Base-by-base conservation (phyloP, 2,329 filamentous ascomycete species). In the Macrophomina tecta region DNA sequence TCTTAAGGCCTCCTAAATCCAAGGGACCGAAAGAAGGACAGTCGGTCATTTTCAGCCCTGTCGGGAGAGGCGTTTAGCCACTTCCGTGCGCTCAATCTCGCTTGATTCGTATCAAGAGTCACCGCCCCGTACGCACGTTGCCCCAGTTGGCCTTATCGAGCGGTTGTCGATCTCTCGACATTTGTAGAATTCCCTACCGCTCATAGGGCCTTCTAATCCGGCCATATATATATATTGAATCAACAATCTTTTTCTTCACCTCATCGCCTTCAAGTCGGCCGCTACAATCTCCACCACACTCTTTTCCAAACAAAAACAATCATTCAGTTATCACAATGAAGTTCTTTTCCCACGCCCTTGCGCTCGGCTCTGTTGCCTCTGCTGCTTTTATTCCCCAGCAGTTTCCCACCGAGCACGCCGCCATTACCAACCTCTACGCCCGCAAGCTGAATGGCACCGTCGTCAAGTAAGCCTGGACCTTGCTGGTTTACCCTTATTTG, bases 261-360 rank as follows among this genome's bases (percentile, higher is more conserved):
- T 23, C 53, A 30, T 42, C 53, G 14, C 18, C 28, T 18, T 16
- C 56, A 23, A 48, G 40, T 42, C 55, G 34, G 8, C 23, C 40
- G 14, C 23, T 34, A n/a, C 55, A 40, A 32, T n/a, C 4, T n/a
- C 23, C 45, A 3, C 40, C 40, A 48, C 56, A 61, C 4, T 61
- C 56, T 18, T 36, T 46, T 36, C 40, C 16, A 30, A 58, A 30
- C 2, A n/a, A 58, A 58, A 28, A 11, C 53, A 3, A 11, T 0
- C 28, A 71, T 70, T 71, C 68, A 69, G 73, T 74, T 73, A 73
- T 76, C 77, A 80, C 76, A 66, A 80, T 80, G 78, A 74, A 73
- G 69, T 78, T 75, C 73, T 74, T 73, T 67, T 69, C 73, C 68
- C 65, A 75, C 67, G 72, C 70, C 68, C 53, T 58, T 28, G 55